phyloP scores from a whole-genome alignment of 306 rosid species.

The Gastrolobium bilobum region DNA sequence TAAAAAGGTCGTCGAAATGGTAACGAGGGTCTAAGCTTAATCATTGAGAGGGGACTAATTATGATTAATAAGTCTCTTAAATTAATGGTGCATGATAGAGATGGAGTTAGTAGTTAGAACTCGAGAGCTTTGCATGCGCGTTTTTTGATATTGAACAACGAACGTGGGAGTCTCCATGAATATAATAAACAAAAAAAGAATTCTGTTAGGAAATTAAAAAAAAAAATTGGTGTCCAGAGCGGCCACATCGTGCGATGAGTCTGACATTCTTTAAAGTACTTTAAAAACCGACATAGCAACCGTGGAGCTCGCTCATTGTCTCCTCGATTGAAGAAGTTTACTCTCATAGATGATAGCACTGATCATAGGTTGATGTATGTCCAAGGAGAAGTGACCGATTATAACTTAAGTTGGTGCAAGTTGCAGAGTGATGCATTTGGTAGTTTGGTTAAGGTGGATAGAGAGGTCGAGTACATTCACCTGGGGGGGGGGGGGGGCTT shows the following conservation, averaged over 20 bases:
- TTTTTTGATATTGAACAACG: constrained; percentile 51
- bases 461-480: no score
- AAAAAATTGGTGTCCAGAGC: constrained; percentile 47
- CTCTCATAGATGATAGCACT: no score
- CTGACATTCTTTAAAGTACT: constrained; percentile 52
- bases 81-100: constrained; percentile 42
- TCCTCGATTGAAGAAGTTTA: constrained; percentile 20
- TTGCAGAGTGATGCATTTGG: no score
- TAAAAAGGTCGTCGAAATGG: constrained; percentile 33
- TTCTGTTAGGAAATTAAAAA: constrained; percentile 51
- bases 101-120: constrained; percentile 51
- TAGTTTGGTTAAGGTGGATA: no score
- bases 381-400: no score
- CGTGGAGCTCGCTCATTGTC: constrained; percentile 66
- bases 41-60: constrained; percentile 54
- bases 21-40: constrained; percentile 48
- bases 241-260: constrained; percentile 82
- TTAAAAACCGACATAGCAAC: constrained; percentile 65
- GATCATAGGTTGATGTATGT: no score
- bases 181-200: constrained; percentile 47
- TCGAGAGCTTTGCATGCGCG: constrained; percentile 48
- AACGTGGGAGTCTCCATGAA: constrained; percentile 72
- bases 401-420: no score
- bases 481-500: no score
- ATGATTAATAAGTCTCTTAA: constrained; percentile 47